These are phyloP conservation scores for Paspalum vaginatum DNA, from an alignment of 176 grass and related monocot genomes.

Conservation along the genomic window DNA sequence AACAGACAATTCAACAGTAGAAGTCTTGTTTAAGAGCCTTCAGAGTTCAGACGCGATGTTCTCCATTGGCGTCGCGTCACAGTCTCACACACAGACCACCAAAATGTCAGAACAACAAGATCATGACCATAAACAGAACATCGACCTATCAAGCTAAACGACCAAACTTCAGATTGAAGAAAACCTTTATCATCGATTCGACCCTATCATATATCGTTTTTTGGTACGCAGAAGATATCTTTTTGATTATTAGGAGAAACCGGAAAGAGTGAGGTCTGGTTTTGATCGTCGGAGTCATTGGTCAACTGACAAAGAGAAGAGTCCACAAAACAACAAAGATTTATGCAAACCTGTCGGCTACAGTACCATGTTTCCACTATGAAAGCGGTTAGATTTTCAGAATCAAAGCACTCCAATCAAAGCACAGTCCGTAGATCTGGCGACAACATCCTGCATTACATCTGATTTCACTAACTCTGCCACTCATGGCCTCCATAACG, in stretches of 20 bases:
- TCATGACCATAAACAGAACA: neutral
- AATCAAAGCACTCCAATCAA: neutral
- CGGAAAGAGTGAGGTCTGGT: neutral
- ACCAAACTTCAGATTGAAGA: neutral
- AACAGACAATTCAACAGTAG: neutral
- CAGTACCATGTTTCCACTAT: neutral
- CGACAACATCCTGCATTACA: neutral
- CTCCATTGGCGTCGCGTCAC: neutral
- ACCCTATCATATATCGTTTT: neutral
- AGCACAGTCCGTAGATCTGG: neutral
- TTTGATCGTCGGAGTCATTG: neutral
- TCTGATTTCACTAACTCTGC: neutral
- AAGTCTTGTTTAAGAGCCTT: constrained; percentile 4
- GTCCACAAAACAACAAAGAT: neutral
- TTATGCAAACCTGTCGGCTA: neutral
- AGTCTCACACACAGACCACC: no score
- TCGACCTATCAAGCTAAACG: neutral
- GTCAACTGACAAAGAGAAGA: neutral
- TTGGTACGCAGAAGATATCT: neutral
- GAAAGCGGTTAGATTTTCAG: neutral
- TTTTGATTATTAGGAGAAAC: neutral
- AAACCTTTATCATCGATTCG: neutral
- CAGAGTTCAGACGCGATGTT: neutral
- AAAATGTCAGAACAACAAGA: neutral
- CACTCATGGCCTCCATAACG: neutral